Evolutionary conservation across 306 rosid genomes (phyloP).

Genomic region (Malus domestica): ASM211411v1 NC_041793.1:32244001-32244500

Average conservation of each 20-base stretch:
- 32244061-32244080: conserved; percentile 25
- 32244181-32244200: background rate
- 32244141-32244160: too few species aligned
- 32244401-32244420: background rate
- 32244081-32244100: background rate
- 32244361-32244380: background rate
- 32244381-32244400: background rate
- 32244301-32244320: conserved; percentile 41
- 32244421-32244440: background rate
- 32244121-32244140: too few species aligned
- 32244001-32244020: conserved; percentile 40
- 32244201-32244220: background rate
- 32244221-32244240: conserved; percentile 29
- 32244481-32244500: conserved; percentile 73
- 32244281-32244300: conserved; percentile 24
- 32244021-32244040: conserved; percentile 24
- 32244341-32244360: background rate
- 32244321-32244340: conserved; percentile 38
- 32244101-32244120: background rate
- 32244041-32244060: conserved; percentile 9
- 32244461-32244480: conserved; percentile 82
- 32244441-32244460: background rate
- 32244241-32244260: background rate
- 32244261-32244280: conserved; percentile 27
- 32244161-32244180: background rate